A percentile compares a stretch with the other conserved stretches of the same genome.
phyloP scores from a whole-genome alignment of 1,284 basidiomycete species.

The Boletus smithii region DNA sequence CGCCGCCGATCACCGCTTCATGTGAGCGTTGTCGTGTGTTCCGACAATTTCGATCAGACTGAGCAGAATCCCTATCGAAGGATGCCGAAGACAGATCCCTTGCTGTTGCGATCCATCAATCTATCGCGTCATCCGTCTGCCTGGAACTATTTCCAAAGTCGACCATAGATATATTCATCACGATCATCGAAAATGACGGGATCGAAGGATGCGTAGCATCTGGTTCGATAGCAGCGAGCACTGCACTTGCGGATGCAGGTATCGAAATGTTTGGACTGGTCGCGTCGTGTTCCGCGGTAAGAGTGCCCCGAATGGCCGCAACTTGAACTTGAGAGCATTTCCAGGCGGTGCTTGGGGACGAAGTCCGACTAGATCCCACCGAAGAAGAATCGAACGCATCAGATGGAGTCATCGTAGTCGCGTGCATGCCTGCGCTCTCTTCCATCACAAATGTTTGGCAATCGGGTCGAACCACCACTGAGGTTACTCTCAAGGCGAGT shows the following conservation, averaged over 20 bases:
- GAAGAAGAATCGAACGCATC: slow-evolving; percentile 59
- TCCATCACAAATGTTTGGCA: slow-evolving; percentile 82
- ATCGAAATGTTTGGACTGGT: slow-evolving; percentile 87
- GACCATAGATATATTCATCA: slow-evolving; percentile 88
- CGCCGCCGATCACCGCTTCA: slow-evolving; percentile 80
- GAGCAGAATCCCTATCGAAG: slow-evolving; percentile 42
- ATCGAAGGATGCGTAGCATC: slow-evolving; percentile 81
- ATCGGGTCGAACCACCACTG: slow-evolving; percentile 58
- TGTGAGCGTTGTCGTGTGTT: slow-evolving; percentile 46
- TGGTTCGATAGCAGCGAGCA: slow-evolving; percentile 83
- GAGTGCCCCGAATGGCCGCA: slow-evolving; percentile 22
- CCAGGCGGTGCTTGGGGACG: slow-evolving; percentile 52
- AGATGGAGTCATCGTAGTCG: slow-evolving; percentile 64
- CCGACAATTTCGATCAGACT: slow-evolving; percentile 1
- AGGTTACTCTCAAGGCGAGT: slow-evolving; percentile 54
- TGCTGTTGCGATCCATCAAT: slow-evolving; percentile 81
- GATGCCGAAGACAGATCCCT: slow-evolving; percentile 91
- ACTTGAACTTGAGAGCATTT: slow-evolving; percentile 1
- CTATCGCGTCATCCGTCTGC: slow-evolving; percentile 80
- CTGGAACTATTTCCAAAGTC: slow-evolving; percentile 93
- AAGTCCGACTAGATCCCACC: slow-evolving; percentile 78
- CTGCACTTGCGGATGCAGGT: slow-evolving; percentile 86
- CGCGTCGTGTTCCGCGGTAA: slow-evolving; percentile 69
- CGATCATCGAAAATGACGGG: slow-evolving; percentile 89
- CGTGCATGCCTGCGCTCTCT: slow-evolving; percentile 89